A percentile compares a stretch with the other conserved stretches of the same genome.
phyloP scores from a whole-genome alignment of 805 yeast genomes.

The Lipomyces oligophaga region DNA sequence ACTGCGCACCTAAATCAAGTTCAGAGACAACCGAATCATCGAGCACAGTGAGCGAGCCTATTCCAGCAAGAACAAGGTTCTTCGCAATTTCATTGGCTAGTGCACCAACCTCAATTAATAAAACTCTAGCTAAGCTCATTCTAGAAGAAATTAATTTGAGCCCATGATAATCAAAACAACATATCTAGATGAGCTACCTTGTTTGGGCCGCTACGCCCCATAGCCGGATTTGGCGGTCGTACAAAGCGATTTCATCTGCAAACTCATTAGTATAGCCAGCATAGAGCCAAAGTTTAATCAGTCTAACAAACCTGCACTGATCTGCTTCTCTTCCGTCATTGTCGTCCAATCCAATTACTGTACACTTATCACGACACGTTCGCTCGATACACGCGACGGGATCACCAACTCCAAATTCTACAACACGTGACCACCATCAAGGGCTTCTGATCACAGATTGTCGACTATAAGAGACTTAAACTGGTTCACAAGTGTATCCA shows the following conservation, averaged over 20 bases:
- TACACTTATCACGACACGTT: no score
- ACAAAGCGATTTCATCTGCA: constrained; percentile 78
- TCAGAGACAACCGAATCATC: constrained; percentile 55
- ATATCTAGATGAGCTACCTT: no score
- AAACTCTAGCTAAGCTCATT: constrained; percentile 66
- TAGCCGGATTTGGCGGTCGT: constrained; percentile 88
- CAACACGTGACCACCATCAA: no score
- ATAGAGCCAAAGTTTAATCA: neutral
- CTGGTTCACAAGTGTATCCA: no score
- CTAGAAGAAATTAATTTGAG: constrained; percentile 26
- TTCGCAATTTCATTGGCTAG: constrained; percentile 79
- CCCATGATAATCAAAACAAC: neutral
- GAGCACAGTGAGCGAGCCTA: constrained; percentile 69
- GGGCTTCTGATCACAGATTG: no score
- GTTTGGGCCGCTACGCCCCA: constrained; percentile 96
- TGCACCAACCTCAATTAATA: constrained; percentile 70
- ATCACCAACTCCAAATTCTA: no score
- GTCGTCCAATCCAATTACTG: neutral
- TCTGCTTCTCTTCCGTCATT: constrained; percentile 15
- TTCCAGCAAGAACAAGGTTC: constrained; percentile 82
- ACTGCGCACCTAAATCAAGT: constrained; percentile 69
- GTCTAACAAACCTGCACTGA: constrained; percentile 18
- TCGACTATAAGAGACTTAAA: no score
- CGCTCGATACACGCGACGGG: no score
- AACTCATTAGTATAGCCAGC: neutral